phyloP scores from a whole-genome alignment of 164 flowering plant species.

The Akebia trifoliata region DNA sequence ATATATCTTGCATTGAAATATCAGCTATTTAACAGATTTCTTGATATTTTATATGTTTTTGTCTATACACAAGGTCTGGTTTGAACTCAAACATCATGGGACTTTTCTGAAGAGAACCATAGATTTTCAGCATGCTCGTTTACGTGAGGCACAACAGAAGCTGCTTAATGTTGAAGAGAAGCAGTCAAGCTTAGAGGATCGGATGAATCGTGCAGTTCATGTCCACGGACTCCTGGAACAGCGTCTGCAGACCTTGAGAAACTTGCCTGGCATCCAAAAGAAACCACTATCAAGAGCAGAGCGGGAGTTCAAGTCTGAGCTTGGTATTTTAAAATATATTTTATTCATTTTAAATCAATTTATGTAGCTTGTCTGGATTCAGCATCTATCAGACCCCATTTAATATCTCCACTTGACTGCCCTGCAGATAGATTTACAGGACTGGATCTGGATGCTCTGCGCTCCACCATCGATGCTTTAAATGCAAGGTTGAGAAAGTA shows the following conservation, averaged over 20 bases:
- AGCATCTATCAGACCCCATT: neutral
- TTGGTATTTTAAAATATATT: conserved; percentile 48
- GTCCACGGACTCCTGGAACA: conserved; percentile 43
- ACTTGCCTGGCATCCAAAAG: conserved; percentile 58
- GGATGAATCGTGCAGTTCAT: conserved; percentile 47
- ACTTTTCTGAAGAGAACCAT: conserved; percentile 63
- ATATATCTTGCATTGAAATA: too few species aligned
- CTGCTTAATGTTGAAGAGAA: conserved; percentile 59
- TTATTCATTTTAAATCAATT: neutral
- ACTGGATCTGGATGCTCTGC: conserved; percentile 76
- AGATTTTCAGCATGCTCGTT: conserved; percentile 59
- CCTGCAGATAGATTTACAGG: conserved; percentile 65
- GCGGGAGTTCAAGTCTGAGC: conserved; percentile 67
- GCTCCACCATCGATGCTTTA: conserved; percentile 59
- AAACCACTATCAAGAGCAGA: conserved; percentile 82
- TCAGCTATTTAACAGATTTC: neutral
- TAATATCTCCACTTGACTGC: neutral
- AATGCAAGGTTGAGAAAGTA: conserved; percentile 54
- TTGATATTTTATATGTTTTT: neutral
- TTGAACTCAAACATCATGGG: conserved; percentile 78
- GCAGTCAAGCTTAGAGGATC: conserved; percentile 47
- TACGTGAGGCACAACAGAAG: conserved; percentile 46
- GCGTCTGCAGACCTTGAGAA: conserved; percentile 52
- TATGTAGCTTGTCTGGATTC: neutral
- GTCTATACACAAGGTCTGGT: conserved; percentile 51